Evolutionary conservation across 2,329 filamentous ascomycete species (phyloP), one percentile per base, ranked within the genome.

Genomic region (Leptoxyphium fumago): DNA sequence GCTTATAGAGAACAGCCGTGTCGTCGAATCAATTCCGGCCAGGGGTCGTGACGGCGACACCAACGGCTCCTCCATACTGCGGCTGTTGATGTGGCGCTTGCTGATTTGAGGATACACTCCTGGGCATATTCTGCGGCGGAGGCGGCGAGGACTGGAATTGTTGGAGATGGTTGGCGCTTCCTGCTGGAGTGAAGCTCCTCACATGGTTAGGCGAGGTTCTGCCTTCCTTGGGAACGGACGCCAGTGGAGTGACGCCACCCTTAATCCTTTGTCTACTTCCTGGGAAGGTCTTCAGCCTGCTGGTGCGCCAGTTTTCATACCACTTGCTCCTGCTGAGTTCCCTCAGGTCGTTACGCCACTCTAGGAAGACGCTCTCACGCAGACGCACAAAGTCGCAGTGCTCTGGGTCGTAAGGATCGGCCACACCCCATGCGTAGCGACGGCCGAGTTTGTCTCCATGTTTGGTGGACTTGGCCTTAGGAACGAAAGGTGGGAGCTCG

Each of bases 341-440:
- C 48, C 89, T 82, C 47, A 98, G 71, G 60, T 98, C 91, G 38
- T 75, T 75, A 42, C 89, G 82, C 91, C 91, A 98, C 58, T 96
- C 89, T 51, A 72, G 79, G 63, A 98, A 98, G 29, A 98, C 84
- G 7, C 82, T 80, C 47, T 96, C 88, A 66, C 91, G 91, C 52
- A 98, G 74, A 49, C 82, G 81, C 45, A 83, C 71, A 62, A 95
- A 98, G 64, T 98, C 91, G 66, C 91, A 98, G 66, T 98, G 91
- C 54, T 84, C 77, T 28, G 80, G 73, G 56, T 96, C 81, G 68
- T 91, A 88, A 0, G 91, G 91, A 58, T 96, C 86, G 4, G 91
- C 91, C 54, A 95, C 93, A 6, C 91, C 91, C 91, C 91, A 98
- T 0, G 91, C 84, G 61, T 96, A 98, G 51, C 82, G 80, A 47